Evolutionary conservation across 2,329 filamentous ascomycete species (phyloP), one percentile per base, ranked within the genome.

Genomic region (Cladophialophora bantiana): DNA sequence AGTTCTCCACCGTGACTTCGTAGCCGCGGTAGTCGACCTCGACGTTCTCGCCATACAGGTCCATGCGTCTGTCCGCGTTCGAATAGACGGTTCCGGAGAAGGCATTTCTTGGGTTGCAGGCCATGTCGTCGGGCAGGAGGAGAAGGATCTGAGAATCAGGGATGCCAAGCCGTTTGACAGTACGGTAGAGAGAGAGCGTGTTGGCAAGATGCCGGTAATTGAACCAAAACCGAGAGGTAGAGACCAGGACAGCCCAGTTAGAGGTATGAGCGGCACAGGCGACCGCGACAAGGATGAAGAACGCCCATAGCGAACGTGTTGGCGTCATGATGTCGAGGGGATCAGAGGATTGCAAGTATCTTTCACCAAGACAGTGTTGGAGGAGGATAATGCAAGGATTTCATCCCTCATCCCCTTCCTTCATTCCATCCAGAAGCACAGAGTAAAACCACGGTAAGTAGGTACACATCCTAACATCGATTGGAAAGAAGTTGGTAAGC

Each of bases 91-190:
- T 97, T 60, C 95, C 95, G 0, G 95, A 94, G 78, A 99, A 99
- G 58, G 94, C 93, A 78, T 99, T 99, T 75, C 95, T 93, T 36
- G 95, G 95, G 81, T 99, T 99, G 85, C 95, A 99, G 45, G 95
- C 95, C 93, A 99, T 98, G 82, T 99, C 95, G 79, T 99, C 95
- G 26, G 95, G 95, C n/a, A 99, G 88, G 94, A 99, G 98, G 72
- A 99, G 90, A 78, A 99, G 98, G 81, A 99, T 99, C 78, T 99
- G 95, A 59, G 93, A 97, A 80, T 99, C 95, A 40, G 95, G 95
- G 67, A 99, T 99, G 56, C 95, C 95, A 42, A 99, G 89, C 12
- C 95, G 92, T 83, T 99, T 99, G 70, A 99, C 95, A 65, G 95
- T 99, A 66, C 95, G 92, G 82, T 99, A 99, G 70, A 99, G 89